Evolutionary conservation across 148 eudicot species (phyloP), one percentile per base, ranked within the genome.

Genomic region (Rhododendron mucronatum): DNA sequence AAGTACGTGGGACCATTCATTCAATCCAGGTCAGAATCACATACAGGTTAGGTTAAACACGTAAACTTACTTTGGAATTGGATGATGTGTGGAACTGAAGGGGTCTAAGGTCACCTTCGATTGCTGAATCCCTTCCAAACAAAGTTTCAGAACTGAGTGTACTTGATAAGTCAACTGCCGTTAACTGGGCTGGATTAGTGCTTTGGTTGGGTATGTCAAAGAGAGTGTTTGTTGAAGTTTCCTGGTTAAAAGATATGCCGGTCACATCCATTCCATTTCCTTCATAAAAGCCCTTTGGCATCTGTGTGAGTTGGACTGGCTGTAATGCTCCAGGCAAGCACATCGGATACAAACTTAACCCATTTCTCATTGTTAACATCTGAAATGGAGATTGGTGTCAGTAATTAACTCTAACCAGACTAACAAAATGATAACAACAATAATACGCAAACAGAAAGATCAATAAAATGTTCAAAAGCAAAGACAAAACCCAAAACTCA

Each of bases 321-420:
- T 91, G 90, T 39, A 89, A 78, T 30, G 91, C 89, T 84, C 94
- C 96, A 45, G 99, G 93, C 35, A 90, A 82, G 87, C 90, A 91
- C 87, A 91, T 85, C 1, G 99, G 98, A 88, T 95, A 94, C 87
- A 94, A 88, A 91, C 88, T 93, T 80, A 93, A 84, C 55, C 99
- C 97, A 67, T 96, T 96, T 86, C 96, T 91, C 96, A 93, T 89
- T 45, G 99, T 94, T 78, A 96, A 67, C 98, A 95, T 93, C 99
- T 96, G 90, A 67, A 78, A 86, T 78, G 82, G 51, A 30, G 45
- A 69, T n/a, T 59, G 65, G 16, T 81, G 23, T 15, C 37, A 26
- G 9, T n/a, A 35, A 10, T 3, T 21, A n/a, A 86, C 37, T 5
- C 28, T 0, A 47, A 51, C 5, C 23, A 35, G 7, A 15, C 28